Conservation (phyloP, 805 yeast genomes). For the Barnettozyma salicaria region DNA sequence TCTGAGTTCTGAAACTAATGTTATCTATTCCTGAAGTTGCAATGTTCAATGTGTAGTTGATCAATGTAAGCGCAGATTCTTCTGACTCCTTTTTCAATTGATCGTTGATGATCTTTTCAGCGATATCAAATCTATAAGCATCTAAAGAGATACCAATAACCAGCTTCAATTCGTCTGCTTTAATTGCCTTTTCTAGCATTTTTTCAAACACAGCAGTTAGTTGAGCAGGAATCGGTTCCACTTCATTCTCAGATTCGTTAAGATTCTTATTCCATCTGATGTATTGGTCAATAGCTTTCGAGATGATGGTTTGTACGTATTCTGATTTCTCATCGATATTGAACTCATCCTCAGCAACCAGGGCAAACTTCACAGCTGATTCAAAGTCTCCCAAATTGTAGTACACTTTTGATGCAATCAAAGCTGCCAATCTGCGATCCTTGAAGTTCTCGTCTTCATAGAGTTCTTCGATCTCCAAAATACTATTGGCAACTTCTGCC, state of each 20-base stretch:
- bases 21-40: constrained; percentile 62
- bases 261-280: constrained; percentile 53
- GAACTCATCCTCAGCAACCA: constrained; percentile 77
- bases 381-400: constrained; percentile 94
- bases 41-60: constrained; percentile 71
- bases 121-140: constrained; percentile 78
- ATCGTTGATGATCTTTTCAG: constrained; percentile 48
- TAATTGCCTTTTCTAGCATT: constrained; percentile 79
- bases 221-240: constrained; percentile 45
- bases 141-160: constrained; percentile 91
- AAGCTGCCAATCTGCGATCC: constrained; percentile 78
- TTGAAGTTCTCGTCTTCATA: constrained; percentile 80
- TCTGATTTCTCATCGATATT: constrained; percentile 72
- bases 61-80: constrained; percentile 46
- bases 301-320: constrained; percentile 87
- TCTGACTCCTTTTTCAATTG: constrained; percentile 38
- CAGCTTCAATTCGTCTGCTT: constrained; percentile 62
- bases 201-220: constrained; percentile 70
- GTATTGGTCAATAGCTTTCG: constrained; percentile 85
- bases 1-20: constrained; percentile 58
- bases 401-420: constrained; percentile 83
- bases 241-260: constrained; percentile 29
- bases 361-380: constrained; percentile 81
- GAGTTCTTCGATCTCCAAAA: constrained; percentile 83
- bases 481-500: constrained; percentile 94